Base-by-base conservation (phyloP, 352 stramenopile genomes). In the Globisporangium sylvaticum region DNA sequence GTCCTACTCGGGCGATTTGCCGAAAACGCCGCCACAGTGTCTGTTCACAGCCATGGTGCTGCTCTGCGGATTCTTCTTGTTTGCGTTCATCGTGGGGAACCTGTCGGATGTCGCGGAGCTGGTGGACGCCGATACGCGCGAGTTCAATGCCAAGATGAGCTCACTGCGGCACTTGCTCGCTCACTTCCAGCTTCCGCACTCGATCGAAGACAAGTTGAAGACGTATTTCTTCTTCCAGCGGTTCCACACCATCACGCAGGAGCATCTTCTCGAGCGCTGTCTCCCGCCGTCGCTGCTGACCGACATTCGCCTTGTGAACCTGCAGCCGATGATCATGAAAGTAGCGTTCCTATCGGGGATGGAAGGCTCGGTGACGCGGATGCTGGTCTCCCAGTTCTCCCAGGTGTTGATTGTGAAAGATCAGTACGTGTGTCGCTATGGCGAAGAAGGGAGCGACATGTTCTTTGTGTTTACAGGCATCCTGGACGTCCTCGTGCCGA, bases 171-270 rank as follows among this genome's bases (percentile, higher is more conserved):
- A 84, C n/a, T 65, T 92, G 4, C 55, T 90, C 4, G 42, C 46
- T 0, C 83, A 90, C 62, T 92, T 90, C 53, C 65, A 72, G 14
- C 58, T 92, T 1, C 77, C 81, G 9, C 42, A 57, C 1, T 27
- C 71, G 7, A 77, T 90, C 8, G 64, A 87, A 44, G 69, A 77
- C 58, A 83, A 84, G 29, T 70, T 92, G 24, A 88, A 92, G 66
- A 88, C 75, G 0, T 90, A 83, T 48, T 88, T 83, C 39, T 88
- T 92, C 29, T 92, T 89, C 57, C 71, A 83, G 58, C 72, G 75
- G 1, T 84, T 82, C 39, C 77, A 90, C 66, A 80, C 79, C 0
- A 89, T 89, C 62, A 86, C 80, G 0, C 77, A 89, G 61, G 80
- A 89, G 56, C 75, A 83, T 32, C 42, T 89, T 3, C 64, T 89